Conservation (phyloP, 2,329 filamentous ascomycete genomes). For the Onygenales sp. region DNA sequence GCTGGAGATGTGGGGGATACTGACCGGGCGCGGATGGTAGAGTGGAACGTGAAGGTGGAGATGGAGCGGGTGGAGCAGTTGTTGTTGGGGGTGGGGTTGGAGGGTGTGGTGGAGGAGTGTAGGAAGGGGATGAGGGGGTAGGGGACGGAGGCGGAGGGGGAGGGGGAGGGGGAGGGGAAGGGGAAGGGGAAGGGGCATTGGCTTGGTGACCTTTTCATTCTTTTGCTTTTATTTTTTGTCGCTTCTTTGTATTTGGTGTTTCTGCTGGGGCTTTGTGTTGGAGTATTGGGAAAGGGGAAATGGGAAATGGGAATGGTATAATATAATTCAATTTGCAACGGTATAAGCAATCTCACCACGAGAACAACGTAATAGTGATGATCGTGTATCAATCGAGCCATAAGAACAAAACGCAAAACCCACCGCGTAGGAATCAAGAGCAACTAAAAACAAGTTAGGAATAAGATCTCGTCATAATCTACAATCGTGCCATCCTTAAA, state of each 20-base stretch:
- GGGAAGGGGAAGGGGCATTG: neutral
- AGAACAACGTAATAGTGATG: neutral
- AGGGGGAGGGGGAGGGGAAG: neutral
- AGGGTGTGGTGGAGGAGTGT: neutral
- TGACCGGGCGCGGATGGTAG: neutral
- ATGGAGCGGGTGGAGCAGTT: neutral
- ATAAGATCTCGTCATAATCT: slow-evolving; percentile 8
- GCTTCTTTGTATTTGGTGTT: neutral
- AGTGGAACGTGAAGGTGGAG: neutral
- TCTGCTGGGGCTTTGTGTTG: neutral
- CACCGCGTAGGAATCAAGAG: neutral
- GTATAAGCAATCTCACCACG: neutral
- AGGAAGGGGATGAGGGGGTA: neutral
- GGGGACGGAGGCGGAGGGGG: neutral
- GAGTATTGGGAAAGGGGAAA: neutral
- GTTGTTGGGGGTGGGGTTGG: neutral
- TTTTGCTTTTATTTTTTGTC: neutral
- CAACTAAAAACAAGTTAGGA: neutral
- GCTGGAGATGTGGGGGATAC: neutral
- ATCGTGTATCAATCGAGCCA: too few relatives aligned
- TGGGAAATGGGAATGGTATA: neutral
- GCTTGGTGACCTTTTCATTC: neutral
- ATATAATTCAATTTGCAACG: neutral
- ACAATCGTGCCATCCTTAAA: slow-evolving; percentile 41
- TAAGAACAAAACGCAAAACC: neutral